Base-by-base conservation (phyloP, 2,329 filamentous ascomycete species). In the Aspergillus pseudoglaucus region DNA sequence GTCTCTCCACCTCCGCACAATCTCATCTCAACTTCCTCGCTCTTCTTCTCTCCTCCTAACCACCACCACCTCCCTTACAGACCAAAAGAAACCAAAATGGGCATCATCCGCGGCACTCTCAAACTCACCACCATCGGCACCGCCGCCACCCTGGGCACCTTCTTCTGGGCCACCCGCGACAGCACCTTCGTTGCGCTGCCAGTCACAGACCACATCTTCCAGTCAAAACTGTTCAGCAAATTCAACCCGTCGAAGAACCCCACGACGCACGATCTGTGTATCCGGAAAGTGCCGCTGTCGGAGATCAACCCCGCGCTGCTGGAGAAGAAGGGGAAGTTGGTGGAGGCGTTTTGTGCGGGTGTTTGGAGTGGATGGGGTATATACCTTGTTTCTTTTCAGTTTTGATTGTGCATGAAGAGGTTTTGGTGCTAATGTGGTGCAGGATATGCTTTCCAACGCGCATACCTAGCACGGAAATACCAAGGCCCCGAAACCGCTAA, bases 231-330 rank as follows among this genome's bases (percentile, higher is more conserved):
- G 47, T 86, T 78, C 70, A 68, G 72, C 43, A 75, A 74, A 50
- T 76, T 78, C 66, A 89, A 88, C 58, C 79, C 81, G 1, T 74
- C 77, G 38, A 68, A 73, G 27, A 86, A 87, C 63, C 79, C 83
- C 0, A 72, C 78, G 0, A 79, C 78, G 0, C 77, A 85, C 48
- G 85, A 89, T 60, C 67, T 85, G 9, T 83, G 79, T 57, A 70
- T 86, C 54, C 79, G 81, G 54, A 75, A 74, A 32, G 75, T 88
- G 0, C 81, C 84, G 0, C 61, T 89, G 43, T 71, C 70, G 42
- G 80, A 82, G 59, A 80, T 89, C 51, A 77, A 79, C 25, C 83
- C 84, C 0, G 79, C 84, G 53, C 70, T 88, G 46, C 68, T 87
- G 12, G 73, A 84, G 59, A 76, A 79, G 54, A 80, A 79, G 60